phyloP scores from a whole-genome alignment of 1,284 basidiomycete genomes.

The Ceratobasidium sp. region DNA sequence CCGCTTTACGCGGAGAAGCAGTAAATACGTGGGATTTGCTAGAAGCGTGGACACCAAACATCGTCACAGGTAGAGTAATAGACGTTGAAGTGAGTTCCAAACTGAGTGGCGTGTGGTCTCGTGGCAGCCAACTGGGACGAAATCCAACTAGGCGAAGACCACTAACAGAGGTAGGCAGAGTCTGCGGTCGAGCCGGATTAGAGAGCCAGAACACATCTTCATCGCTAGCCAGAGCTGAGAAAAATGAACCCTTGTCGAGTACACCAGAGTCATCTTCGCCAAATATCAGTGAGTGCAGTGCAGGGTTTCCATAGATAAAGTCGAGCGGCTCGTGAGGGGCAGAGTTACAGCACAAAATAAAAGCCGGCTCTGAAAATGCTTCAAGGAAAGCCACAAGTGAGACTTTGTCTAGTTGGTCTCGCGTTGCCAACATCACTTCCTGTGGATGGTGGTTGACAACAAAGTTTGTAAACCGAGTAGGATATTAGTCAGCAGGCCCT shows the following conservation, averaged over 20 bases:
- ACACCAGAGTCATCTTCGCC: not conserved
- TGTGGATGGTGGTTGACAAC: not conserved
- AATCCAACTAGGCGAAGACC: not conserved
- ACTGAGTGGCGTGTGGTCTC: conserved; percentile 13
- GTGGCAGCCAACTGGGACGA: conserved; percentile 7
- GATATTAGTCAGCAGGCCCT: too few relatives aligned
- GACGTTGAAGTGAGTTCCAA: conserved; percentile 18
- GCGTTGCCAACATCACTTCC: conserved; percentile 1
- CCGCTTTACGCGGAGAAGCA: not conserved
- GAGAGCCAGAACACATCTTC: conserved; percentile 20
- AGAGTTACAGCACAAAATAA: conserved; percentile 6
- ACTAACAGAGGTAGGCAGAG: not conserved
- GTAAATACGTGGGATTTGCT: conserved; percentile 28
- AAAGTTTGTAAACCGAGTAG: not conserved
- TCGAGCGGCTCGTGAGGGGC: not conserved
- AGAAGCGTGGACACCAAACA: not conserved
- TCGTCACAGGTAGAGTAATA: conserved; percentile 4
- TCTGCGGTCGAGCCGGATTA: not conserved
- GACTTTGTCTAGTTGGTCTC: not conserved
- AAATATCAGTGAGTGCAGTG: conserved; percentile 6
- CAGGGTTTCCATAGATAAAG: conserved; percentile 27
- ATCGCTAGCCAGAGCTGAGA: not conserved
- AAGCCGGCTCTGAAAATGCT: conserved; percentile 33
- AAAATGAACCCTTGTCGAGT: conserved; percentile 8
- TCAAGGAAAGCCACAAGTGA: conserved; percentile 20